phyloP scores from a whole-genome alignment of 352 stramenopile species.

The Phytopythium kandeliae region DNA sequence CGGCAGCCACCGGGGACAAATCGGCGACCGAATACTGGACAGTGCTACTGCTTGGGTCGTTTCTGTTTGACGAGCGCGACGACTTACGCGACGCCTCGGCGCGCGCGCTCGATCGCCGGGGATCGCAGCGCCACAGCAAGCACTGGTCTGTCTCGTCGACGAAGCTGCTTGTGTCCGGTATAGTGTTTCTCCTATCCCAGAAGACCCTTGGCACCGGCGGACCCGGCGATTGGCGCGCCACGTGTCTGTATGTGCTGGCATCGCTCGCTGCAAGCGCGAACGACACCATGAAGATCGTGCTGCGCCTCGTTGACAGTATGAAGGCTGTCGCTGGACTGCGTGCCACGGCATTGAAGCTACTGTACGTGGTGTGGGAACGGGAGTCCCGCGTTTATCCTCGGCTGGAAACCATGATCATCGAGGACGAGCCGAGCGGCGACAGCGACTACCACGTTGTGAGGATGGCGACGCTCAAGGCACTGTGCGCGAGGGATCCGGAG shows the following conservation, averaged over 20 bases:
- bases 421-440: constrained; percentile 18
- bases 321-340: constrained; percentile 21
- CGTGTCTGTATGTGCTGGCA: constrained; percentile 42
- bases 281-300: constrained; percentile 71
- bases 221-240: constrained; percentile 8
- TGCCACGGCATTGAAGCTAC: constrained; percentile 42
- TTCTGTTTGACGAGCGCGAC: constrained; percentile 30
- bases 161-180: constrained; percentile 51
- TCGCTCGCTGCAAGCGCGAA: constrained; percentile 40
- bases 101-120: constrained; percentile 34
- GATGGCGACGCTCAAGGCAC: constrained; percentile 51
- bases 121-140: constrained; percentile 15
- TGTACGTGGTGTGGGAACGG: constrained; percentile 55
- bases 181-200: constrained; percentile 56
- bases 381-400: constrained; percentile 66
- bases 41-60: constrained; percentile 24
- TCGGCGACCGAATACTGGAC: constrained; percentile 21
- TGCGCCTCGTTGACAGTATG: constrained; percentile 67
- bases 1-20: not conserved
- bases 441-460: constrained; percentile 27
- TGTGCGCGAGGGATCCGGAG: constrained; percentile 64
- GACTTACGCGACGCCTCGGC: constrained; percentile 16
- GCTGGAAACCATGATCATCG: constrained; percentile 42
- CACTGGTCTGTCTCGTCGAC: constrained; percentile 23
- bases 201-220: constrained; percentile 4